phyloP scores from a whole-genome alignment of 805 yeast genomes.

The Hemisphaericaspora nanyangensis region DNA sequence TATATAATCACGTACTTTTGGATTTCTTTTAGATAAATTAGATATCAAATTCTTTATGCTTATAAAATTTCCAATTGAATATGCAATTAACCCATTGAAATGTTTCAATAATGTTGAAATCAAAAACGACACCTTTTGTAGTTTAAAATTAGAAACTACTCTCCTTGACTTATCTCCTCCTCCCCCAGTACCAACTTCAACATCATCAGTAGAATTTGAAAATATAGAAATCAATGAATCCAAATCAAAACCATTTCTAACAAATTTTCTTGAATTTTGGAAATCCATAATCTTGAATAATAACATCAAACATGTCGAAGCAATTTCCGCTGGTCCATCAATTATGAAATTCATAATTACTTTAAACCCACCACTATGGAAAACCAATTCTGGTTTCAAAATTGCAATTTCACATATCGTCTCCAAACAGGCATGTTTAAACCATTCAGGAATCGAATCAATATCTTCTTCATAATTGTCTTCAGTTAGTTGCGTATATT shows the following conservation, averaged over 20 bases:
- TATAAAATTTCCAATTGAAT: conserved; percentile 52
- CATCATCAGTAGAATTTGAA: conserved; percentile 49
- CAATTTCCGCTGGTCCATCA: conserved; percentile 26
- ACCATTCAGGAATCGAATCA: conserved; percentile 20
- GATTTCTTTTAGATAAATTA: conserved; percentile 55
- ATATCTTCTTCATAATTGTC: too few species aligned
- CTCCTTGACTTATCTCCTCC: conserved; percentile 3
- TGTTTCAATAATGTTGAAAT: conserved; percentile 60
- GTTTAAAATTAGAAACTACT: conserved; percentile 35
- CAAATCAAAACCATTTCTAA: conserved; percentile 62
- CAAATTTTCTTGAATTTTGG: conserved; percentile 48
- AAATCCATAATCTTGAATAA: conserved; percentile 54
- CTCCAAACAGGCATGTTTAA: conserved; percentile 46
- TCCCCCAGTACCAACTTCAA: not conserved
- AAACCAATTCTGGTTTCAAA: conserved; percentile 38
- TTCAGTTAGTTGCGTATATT: conserved; percentile 1
- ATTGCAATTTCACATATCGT: conserved; percentile 36
- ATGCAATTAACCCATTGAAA: conserved; percentile 73
- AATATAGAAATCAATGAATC: conserved; percentile 64
- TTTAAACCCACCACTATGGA: conserved; percentile 53
- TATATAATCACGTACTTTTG: conserved; percentile 54
- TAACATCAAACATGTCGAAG: conserved; percentile 22
- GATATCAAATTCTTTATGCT: conserved; percentile 55
- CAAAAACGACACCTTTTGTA: conserved; percentile 59
- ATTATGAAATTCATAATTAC: conserved; percentile 38